These are phyloP conservation scores for Talaromyces stipitatus DNA, from an alignment of 495 filamentous ascomycete genomes.

Conservation along the genomic window DNA sequence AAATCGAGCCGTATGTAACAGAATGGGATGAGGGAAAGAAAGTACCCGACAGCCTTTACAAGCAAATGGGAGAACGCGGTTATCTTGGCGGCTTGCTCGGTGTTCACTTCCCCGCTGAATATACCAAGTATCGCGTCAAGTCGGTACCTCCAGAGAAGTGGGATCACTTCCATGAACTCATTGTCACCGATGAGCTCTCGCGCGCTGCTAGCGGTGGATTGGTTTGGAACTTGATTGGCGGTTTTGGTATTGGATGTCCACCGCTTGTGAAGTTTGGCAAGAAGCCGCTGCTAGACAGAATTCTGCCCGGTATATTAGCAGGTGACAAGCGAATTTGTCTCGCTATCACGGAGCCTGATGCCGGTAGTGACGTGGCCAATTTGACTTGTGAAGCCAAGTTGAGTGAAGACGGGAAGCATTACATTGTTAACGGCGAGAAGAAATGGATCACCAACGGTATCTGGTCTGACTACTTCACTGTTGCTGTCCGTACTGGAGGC, in stretches of 20 bases:
- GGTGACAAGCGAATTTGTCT: slow-evolving; percentile 96
- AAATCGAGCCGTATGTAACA: slow-evolving; percentile 83
- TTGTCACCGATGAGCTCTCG: slow-evolving; percentile 88
- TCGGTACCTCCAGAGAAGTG: slow-evolving; percentile 81
- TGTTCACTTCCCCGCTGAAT: slow-evolving; percentile 64
- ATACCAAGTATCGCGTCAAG: slow-evolving; percentile 60
- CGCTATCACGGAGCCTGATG: slow-evolving; percentile 78
- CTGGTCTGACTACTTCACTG: slow-evolving; percentile 96
- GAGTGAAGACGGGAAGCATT: slow-evolving; percentile 90
- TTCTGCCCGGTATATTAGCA: slow-evolving; percentile 73
- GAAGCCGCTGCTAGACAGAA: slow-evolving; percentile 76
- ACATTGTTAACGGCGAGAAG: slow-evolving; percentile 99
- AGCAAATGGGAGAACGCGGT: slow-evolving; percentile 87
- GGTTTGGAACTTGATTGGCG: slow-evolving; percentile 97
- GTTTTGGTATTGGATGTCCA: slow-evolving; percentile 88
- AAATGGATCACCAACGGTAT: slow-evolving; percentile 99
- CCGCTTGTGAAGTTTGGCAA: slow-evolving; percentile 90
- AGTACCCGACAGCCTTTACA: slow-evolving; percentile 82
- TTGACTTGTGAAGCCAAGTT: slow-evolving; percentile 92
- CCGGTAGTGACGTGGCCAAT: slow-evolving; percentile 85
- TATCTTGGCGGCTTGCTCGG: slow-evolving; percentile 89
- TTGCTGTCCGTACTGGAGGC: slow-evolving; percentile 82
- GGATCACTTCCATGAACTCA: slow-evolving; percentile 97
- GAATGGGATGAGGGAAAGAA: slow-evolving; percentile 96
- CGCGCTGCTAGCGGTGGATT: slow-evolving; percentile 84